Percentiles rank a stretch among this genome's conserved stretches.
These are phyloP conservation scores for Cyberlindnera mrakii DNA, from an alignment of 805 yeast species.

Conservation along the genomic window DNA sequence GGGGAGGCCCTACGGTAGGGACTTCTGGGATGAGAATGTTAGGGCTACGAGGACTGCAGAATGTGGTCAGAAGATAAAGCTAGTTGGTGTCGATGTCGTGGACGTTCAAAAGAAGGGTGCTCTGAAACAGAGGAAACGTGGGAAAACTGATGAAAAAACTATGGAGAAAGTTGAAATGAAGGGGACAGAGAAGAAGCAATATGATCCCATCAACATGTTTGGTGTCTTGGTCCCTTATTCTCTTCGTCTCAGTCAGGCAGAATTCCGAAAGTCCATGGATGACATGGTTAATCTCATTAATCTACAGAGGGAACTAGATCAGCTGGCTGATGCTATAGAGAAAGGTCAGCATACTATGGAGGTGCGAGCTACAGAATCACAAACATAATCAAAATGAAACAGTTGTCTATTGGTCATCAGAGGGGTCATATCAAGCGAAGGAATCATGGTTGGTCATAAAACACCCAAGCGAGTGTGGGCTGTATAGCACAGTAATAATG, in stretches of 20 bases:
- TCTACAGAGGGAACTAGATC: conserved; percentile 1
- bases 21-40: conserved; percentile 33
- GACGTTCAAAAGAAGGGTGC: not conserved
- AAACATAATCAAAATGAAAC: not conserved
- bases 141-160: not conserved
- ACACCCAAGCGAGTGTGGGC: not conserved
- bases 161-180: not conserved
- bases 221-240: conserved; percentile 41
- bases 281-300: conserved; percentile 4
- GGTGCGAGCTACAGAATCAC: too few species aligned
- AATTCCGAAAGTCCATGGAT: conserved; percentile 30
- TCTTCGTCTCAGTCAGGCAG: conserved; percentile 32
- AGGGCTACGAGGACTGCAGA: conserved; percentile 19
- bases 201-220: conserved; percentile 40
- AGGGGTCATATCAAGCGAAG: not conserved
- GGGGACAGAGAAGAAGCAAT: conserved; percentile 3
- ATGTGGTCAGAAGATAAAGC: not conserved
- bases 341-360: conserved; percentile 1
- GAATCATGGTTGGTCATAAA: not conserved
- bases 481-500: not conserved
- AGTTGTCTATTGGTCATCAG: conserved; percentile 1
- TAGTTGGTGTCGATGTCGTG: not conserved
- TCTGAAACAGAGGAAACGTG: not conserved
- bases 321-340: not conserved
- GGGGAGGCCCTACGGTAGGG: conserved; percentile 32